These are phyloP conservation scores for Tremella mesenterica DNA, from an alignment of 768 basidiomycete species.

Conservation along the genomic window DNA sequence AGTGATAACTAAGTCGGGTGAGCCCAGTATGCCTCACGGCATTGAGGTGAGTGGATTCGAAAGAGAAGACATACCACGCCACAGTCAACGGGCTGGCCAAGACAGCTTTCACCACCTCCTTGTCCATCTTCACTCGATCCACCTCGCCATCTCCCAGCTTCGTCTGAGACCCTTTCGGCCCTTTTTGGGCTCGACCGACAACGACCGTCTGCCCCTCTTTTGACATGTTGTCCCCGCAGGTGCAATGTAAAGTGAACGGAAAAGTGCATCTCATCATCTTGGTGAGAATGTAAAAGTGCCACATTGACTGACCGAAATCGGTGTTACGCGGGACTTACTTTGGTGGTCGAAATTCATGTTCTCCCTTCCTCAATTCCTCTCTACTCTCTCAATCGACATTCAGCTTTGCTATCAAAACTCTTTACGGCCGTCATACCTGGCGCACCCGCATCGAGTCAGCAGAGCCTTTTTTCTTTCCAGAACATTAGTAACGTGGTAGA, in stretches of 20 bases:
- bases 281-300: too few relatives aligned
- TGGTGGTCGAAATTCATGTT: too few relatives aligned
- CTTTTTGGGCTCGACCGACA: background rate
- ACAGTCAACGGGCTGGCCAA: slow-evolving; percentile 28
- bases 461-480: slow-evolving; percentile 11
- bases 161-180: background rate
- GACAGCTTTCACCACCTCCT: slow-evolving; percentile 32
- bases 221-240: too few relatives aligned
- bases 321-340: too few relatives aligned
- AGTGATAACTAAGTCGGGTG: background rate
- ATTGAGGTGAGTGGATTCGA: background rate
- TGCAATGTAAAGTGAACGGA: too few relatives aligned
- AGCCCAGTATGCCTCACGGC: background rate
- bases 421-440: slow-evolving; percentile 41
- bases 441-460: slow-evolving; percentile 45
- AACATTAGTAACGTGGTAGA: slow-evolving; percentile 9
- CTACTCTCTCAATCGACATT: slow-evolving; percentile 1
- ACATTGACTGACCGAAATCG: too few relatives aligned
- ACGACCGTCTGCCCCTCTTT: slow-evolving; percentile 1
- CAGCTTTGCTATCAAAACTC: slow-evolving; percentile 25
- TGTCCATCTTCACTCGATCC: slow-evolving; percentile 15
- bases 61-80: slow-evolving; percentile 22
- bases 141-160: background rate
- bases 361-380: too few relatives aligned
- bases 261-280: slow-evolving; percentile 28